Evolutionary conservation across 2,329 filamentous ascomycete species (phyloP).

Genomic region (Microcyclospora pomicola): DNA sequence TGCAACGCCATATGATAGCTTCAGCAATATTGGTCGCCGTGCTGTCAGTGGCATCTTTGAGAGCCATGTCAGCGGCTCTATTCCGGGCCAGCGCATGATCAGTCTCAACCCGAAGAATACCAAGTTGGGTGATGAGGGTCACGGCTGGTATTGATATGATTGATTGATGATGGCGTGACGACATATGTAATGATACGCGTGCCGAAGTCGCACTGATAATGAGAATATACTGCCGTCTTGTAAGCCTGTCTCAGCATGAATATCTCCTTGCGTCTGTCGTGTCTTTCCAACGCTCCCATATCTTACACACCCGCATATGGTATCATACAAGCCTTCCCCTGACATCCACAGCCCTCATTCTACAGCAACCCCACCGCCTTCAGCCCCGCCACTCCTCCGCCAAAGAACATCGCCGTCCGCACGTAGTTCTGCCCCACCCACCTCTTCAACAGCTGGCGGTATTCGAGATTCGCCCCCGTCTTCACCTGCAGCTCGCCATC

Average conservation of each 20-base stretch:
- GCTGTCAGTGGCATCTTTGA: slow-evolving; percentile 48
- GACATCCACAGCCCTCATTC: no score
- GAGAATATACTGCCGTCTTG: no score
- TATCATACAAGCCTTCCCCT: no score
- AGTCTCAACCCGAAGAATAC: slow-evolving; percentile 44
- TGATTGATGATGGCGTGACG: neutral
- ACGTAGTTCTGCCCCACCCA: slow-evolving; percentile 8
- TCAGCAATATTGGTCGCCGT: slow-evolving; percentile 38
- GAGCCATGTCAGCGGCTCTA: slow-evolving; percentile 36
- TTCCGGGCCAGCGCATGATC: slow-evolving; percentile 45
- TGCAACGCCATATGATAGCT: slow-evolving; percentile 37
- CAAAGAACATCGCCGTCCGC: slow-evolving; percentile 2
- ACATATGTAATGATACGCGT: neutral
- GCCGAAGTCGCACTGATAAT: no score
- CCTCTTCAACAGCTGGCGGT: slow-evolving; percentile 4
- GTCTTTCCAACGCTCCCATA: no score
- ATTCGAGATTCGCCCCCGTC: slow-evolving; percentile 6
- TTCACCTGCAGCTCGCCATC: slow-evolving; percentile 5
- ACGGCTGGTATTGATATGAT: slow-evolving; percentile 42
- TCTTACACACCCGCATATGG: no score
- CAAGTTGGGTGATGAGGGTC: slow-evolving; percentile 40
- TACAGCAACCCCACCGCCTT: neutral
- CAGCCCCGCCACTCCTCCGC: slow-evolving; percentile 3
- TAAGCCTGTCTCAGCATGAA: no score
- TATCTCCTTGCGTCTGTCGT: no score